Evolutionary conservation across 345 rosid species (phyloP).

Genomic region (Cardiospermum halicacabum): DNA sequence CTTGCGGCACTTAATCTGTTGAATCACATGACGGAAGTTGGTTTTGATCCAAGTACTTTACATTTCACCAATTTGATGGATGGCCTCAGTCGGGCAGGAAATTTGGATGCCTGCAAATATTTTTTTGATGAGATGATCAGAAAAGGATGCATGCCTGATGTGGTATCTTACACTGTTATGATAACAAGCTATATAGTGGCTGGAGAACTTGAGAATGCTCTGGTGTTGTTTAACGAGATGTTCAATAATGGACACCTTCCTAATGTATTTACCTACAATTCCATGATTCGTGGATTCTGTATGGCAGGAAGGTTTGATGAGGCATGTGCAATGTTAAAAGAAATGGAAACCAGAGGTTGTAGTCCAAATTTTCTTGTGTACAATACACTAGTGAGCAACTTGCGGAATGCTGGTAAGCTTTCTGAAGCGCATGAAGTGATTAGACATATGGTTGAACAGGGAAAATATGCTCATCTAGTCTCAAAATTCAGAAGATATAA

Average conservation of each 20-base stretch:
- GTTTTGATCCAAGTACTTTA: conserved; percentile 54
- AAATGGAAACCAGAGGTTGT: conserved; percentile 84
- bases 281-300: conserved; percentile 84
- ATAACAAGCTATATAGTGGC: conserved; percentile 68
- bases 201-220: conserved; percentile 67
- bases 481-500: conserved; percentile 45
- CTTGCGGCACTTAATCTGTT: conserved; percentile 66
- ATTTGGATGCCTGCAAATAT: conserved; percentile 72
- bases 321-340: conserved; percentile 67
- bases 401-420: conserved; percentile 71
- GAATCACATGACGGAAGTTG: conserved; percentile 78
- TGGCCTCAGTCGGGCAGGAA: conserved; percentile 83
- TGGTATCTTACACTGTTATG: conserved; percentile 80
- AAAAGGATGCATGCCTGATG: conserved; percentile 66
- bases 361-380: conserved; percentile 82
- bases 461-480: conserved; percentile 57
- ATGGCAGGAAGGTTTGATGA: conserved; percentile 62
- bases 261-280: conserved; percentile 76
- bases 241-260: conserved; percentile 57
- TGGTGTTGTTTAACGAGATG: conserved; percentile 65
- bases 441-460: conserved; percentile 64
- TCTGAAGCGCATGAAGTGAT: conserved; percentile 65
- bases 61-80: conserved; percentile 91
- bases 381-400: conserved; percentile 68
- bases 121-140: conserved; percentile 71